Conservation (phyloP, 805 yeast genomes). For the Yarrowia yakushimensis region DNA sequence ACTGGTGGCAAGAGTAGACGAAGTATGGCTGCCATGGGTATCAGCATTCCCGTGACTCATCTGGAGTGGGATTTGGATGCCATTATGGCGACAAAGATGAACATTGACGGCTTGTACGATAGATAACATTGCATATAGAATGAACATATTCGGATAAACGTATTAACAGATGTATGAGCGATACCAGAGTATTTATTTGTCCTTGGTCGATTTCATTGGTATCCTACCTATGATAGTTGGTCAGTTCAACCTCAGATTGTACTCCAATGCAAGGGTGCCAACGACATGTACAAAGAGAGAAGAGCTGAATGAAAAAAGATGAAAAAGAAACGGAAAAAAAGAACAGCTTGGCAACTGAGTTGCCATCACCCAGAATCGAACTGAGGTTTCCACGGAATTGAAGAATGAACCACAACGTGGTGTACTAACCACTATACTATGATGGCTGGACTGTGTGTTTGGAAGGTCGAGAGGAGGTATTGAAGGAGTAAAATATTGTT, state of each 20-base stretch:
- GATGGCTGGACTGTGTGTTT: constrained; percentile 6
- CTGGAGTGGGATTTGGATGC: constrained; percentile 27
- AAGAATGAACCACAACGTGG: constrained; percentile 15
- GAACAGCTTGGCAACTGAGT: neutral
- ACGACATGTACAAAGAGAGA: neutral
- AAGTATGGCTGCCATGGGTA: constrained; percentile 31
- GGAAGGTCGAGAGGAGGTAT: neutral
- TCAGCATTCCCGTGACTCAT: constrained; percentile 27
- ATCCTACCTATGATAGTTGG: too few relatives aligned
- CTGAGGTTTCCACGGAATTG: constrained; percentile 24
- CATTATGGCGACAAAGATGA: neutral
- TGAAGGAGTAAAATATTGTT: too few relatives aligned
- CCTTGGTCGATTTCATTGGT: too few relatives aligned
- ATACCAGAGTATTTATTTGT: too few relatives aligned
- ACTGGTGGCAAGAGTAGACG: constrained; percentile 29
- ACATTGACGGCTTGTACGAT: neutral
- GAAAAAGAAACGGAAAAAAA: neutral
- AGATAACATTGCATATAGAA: neutral
- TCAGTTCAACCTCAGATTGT: too few relatives aligned
- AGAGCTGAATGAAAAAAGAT: neutral
- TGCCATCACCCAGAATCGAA: constrained; percentile 24
- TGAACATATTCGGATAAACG: too few relatives aligned
- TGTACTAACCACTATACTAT: constrained; percentile 24
- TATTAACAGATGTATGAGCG: too few relatives aligned
- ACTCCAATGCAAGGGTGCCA: neutral